Evolutionary conservation across 768 basidiomycete genomes (phyloP), one percentile per base, ranked within the genome.

Genomic region (Mycena galopus): DNA sequence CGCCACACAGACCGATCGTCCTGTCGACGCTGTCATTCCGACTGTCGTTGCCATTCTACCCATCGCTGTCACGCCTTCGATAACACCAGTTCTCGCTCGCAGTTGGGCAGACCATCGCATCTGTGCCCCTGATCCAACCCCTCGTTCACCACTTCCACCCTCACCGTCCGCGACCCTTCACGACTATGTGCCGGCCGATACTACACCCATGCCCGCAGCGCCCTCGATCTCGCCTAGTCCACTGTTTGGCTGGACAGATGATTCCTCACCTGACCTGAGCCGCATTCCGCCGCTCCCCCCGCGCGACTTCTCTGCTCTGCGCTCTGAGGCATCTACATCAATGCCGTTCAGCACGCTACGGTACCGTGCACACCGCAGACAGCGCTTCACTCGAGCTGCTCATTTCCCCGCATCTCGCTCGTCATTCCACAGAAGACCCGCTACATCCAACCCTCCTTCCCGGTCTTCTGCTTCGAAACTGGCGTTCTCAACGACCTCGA

Each of bases 291-390:
- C 16, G 4, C 37, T 35, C 25, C 25, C 25, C 12, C 53, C 65
- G 9, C 65, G 55, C 65, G 65, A 65, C 29, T 57, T 65, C 33
- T 65, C 65, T 25, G 53, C n/a, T 9, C 65, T 65, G 1, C 53
- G 65, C 21, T 65, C 65, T 9, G 51, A 44, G 4, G 25, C 65
- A 27, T 29, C 53, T 25, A 27, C 65, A 19, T 55, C 19, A 14
- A 44, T 50, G 2, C 50, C 65, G 8, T 65, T 65, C 55, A 23
- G 17, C 12, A 66, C 55, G 7, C 65, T 66, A 14, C 64, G 21
- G 32, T 39, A 55, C 29, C 51, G 51, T n/a, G 35, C 51, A 35
- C 51, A 42, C 17, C 53, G 65, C 56, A 66, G 29, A 21, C 37
- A 66, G 5, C 35, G 25, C 23, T 57, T 39, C 17, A 11, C 42